Conservation (phyloP, 2,329 filamentous ascomycete species). For the Colletotrichum truncatum region DNA sequence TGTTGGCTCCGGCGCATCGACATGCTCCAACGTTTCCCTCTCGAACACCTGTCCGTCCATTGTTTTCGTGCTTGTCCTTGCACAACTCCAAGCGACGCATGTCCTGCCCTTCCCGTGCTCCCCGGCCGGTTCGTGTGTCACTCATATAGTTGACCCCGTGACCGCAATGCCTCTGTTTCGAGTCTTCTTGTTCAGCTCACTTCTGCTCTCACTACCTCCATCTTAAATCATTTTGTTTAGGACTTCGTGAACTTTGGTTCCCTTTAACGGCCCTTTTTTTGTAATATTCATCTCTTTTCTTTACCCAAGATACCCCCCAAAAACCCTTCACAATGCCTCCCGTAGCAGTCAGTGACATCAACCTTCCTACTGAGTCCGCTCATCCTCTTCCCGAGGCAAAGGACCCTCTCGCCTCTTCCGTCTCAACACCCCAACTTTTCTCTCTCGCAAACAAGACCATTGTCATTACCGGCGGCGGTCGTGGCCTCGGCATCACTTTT, state of each 20-base stretch:
- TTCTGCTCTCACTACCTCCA: neutral
- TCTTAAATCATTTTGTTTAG: neutral
- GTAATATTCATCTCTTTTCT: neutral
- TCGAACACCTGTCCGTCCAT: neutral
- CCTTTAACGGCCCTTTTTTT: neutral
- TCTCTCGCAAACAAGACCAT: constrained; percentile 54
- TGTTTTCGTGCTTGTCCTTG: neutral
- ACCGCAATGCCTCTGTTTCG: constrained; percentile 1
- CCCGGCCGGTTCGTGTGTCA: neutral
- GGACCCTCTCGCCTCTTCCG: constrained; percentile 40
- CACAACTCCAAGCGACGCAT: constrained; percentile 26
- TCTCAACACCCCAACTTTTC: constrained; percentile 46
- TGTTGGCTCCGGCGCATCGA: neutral
- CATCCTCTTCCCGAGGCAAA: constrained; percentile 38
- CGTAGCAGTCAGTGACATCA: constrained; percentile 39
- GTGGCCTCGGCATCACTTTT: constrained; percentile 60
- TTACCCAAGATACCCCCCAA: neutral
- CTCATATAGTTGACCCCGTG: constrained; percentile 15
- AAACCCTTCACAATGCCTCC: constrained; percentile 27
- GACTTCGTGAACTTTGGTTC: neutral
- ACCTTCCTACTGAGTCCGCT: constrained; percentile 37
- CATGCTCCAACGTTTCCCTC: neutral
- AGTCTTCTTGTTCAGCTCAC: neutral
- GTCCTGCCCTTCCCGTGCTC: neutral
- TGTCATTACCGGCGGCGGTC: constrained; percentile 60